A percentile compares a stretch with the other conserved stretches of the same genome.
phyloP scores from a whole-genome alignment of 108 stramenopile genomes.

The Seminavis robusta region DNA sequence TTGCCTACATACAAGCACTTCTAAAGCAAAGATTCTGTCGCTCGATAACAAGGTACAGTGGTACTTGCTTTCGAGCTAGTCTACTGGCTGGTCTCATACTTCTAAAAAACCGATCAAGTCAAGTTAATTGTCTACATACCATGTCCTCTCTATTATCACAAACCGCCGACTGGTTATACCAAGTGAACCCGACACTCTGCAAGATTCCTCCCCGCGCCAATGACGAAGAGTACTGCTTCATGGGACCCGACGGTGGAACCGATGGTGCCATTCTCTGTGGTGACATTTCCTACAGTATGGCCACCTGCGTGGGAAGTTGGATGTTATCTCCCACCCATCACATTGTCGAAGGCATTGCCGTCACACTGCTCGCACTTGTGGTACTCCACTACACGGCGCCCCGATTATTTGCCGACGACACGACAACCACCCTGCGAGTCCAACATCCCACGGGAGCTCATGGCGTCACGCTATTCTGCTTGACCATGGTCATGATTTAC shows the following conservation, averaged over 20 bases:
- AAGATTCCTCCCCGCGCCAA: conserved; percentile 1
- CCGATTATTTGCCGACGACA: neutral
- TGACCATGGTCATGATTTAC: conserved; percentile 1
- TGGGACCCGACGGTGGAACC: conserved; percentile 5
- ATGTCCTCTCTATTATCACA: neutral
- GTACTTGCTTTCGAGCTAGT: too few species aligned
- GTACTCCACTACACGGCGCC: conserved; percentile 2
- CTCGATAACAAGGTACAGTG: too few species aligned
- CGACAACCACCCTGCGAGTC: neutral
- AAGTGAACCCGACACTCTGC: conserved; percentile 5
- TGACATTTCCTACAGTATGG: conserved; percentile 1
- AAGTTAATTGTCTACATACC: too few species aligned
- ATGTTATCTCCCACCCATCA: conserved; percentile 2
- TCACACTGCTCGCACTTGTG: neutral
- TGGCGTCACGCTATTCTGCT: neutral
- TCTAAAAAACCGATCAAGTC: too few species aligned
- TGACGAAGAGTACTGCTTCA: conserved; percentile 10
- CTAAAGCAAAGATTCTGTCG: too few species aligned
- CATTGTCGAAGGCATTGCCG: conserved; percentile 9
- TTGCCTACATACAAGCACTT: too few species aligned
- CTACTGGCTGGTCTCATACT: too few species aligned
- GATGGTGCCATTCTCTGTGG: conserved; percentile 2
- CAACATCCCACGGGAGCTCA: conserved; percentile 1
- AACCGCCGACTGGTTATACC: neutral
- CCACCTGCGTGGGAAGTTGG: conserved; percentile 8